Percentiles rank a stretch among this genome's conserved stretches.
phyloP scores from a whole-genome alignment of 805 yeast genomes.

The Barnettozyma californica region DNA sequence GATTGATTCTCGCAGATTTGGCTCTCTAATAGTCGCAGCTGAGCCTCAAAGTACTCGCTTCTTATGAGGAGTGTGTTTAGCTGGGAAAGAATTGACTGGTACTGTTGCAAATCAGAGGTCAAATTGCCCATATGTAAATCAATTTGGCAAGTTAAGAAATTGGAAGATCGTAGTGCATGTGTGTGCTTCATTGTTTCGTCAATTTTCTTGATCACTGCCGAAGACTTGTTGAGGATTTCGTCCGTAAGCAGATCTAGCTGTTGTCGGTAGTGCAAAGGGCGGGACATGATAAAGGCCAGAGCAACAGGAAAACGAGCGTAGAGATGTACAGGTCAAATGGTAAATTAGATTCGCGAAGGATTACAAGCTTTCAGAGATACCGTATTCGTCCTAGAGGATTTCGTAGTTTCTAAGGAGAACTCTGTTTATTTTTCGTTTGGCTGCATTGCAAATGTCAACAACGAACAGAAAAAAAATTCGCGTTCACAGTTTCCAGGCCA shows the following conservation, averaged over 20 bases:
- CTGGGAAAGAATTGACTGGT: constrained; percentile 24
- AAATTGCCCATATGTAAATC: constrained; percentile 21
- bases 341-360: neutral
- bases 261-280: constrained; percentile 6
- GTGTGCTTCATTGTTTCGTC: constrained; percentile 22
- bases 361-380: neutral
- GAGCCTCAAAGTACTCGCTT: constrained; percentile 28
- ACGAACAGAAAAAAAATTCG: neutral
- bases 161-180: constrained; percentile 17
- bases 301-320: neutral
- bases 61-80: constrained; percentile 25
- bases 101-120: constrained; percentile 23
- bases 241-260: constrained; percentile 20
- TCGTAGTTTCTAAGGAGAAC: neutral
- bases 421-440: neutral
- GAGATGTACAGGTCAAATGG: neutral
- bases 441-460: neutral
- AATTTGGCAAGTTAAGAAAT: constrained; percentile 13
- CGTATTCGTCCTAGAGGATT: neutral
- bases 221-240: constrained; percentile 18
- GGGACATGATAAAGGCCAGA: neutral
- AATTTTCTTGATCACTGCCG: constrained; percentile 16
- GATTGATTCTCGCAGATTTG: constrained; percentile 14
- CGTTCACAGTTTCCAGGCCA: neutral
- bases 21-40: constrained; percentile 23